phyloP scores from a whole-genome alignment of 345 rosid genomes.

The Odontarrhena argentea region DNA sequence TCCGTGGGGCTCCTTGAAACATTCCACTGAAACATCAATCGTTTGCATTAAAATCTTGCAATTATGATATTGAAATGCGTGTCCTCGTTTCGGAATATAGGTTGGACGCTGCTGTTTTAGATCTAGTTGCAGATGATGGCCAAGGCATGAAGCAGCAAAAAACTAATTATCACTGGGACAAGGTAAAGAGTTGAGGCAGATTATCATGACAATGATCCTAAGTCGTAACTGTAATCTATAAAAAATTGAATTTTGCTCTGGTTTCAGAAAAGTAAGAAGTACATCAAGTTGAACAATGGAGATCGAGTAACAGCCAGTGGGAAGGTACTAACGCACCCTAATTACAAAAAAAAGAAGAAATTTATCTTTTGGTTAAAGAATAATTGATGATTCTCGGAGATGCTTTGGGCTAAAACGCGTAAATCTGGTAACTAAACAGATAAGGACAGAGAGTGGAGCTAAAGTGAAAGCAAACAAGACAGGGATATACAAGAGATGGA shows the following conservation, averaged over 20 bases:
- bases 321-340: slow-evolving; percentile 56
- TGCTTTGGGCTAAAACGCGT: background rate
- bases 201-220: background rate
- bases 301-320: slow-evolving; percentile 98
- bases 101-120: slow-evolving; percentile 85
- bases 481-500: slow-evolving; percentile 95
- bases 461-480: slow-evolving; percentile 67
- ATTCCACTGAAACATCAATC: slow-evolving; percentile 6
- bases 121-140: slow-evolving; percentile 93
- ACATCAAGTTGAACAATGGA: slow-evolving; percentile 89
- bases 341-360: background rate
- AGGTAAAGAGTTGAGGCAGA: slow-evolving; percentile 49
- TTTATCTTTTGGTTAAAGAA: slow-evolving; percentile 7
- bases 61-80: slow-evolving; percentile 4
- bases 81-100: slow-evolving; percentile 42
- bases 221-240: slow-evolving; percentile 2
- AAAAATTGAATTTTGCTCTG: slow-evolving; percentile 26
- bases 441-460: slow-evolving; percentile 92
- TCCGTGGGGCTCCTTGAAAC: background rate
- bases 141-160: slow-evolving; percentile 79
- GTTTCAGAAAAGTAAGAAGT: slow-evolving; percentile 91
- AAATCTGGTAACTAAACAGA: slow-evolving; percentile 44
- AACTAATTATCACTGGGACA: slow-evolving; percentile 85
- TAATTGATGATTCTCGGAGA: background rate
- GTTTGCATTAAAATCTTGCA: slow-evolving; percentile 7